A percentile compares a stretch with the other conserved stretches of the same genome.
phyloP scores from a whole-genome alignment of 148 eudicot genomes.

The Drosera capensis region DNA sequence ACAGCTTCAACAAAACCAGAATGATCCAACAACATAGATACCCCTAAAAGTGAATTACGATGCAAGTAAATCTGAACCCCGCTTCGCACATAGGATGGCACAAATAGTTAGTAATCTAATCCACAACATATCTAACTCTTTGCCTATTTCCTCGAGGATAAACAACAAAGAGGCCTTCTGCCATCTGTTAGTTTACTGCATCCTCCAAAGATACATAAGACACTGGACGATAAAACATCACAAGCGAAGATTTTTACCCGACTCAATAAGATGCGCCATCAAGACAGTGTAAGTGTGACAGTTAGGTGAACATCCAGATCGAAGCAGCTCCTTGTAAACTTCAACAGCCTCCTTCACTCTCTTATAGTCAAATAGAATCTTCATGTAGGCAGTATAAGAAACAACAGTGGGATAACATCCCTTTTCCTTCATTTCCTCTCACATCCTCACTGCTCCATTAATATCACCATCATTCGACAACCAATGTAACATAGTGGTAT shows the following conservation, averaged over 20 bases:
- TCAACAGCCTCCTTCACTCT: slow-evolving; percentile 45
- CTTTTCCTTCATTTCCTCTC: slow-evolving; percentile 63
- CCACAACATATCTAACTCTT: too few species aligned
- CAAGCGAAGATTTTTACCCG: slow-evolving; percentile 32
- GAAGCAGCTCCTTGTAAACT: slow-evolving; percentile 67
- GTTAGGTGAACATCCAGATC: slow-evolving; percentile 47
- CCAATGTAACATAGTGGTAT: slow-evolving; percentile 71
- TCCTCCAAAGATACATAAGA: neutral
- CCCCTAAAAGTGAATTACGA: too few species aligned
- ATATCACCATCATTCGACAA: slow-evolving; percentile 63
- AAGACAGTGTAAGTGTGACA: slow-evolving; percentile 72
- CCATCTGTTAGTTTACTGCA: neutral
- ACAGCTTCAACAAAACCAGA: too few species aligned
- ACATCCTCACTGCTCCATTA: slow-evolving; percentile 49
- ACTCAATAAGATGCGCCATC: slow-evolving; percentile 71
- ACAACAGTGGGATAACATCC: slow-evolving; percentile 62
- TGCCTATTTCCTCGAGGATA: too few species aligned
- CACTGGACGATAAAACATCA: neutral
- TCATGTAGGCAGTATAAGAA: slow-evolving; percentile 75
- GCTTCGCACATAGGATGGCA: too few species aligned
- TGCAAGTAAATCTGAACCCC: too few species aligned
- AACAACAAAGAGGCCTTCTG: too few species aligned
- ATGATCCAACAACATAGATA: too few species aligned
- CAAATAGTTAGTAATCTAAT: too few species aligned
- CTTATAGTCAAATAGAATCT: slow-evolving; percentile 51